Evolutionary conservation across 148 eudicot species (phyloP).

Genomic region (Fagopyrum esculentum): DNA sequence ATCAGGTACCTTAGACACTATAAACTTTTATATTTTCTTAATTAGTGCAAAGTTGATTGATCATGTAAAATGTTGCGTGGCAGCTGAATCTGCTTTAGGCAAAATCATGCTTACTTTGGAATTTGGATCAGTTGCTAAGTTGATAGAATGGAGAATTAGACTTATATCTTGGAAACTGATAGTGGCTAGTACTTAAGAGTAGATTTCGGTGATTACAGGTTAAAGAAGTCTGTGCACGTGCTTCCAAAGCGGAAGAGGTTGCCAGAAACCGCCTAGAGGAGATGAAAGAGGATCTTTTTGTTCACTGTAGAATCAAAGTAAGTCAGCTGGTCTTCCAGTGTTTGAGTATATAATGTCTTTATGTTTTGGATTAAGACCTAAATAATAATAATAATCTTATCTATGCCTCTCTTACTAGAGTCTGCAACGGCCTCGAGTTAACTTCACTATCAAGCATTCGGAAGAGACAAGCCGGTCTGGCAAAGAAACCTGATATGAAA

Average conservation of each 20-base stretch:
- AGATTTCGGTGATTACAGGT: slow-evolving; percentile 26
- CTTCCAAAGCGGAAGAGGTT: slow-evolving; percentile 30
- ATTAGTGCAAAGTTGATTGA: neutral
- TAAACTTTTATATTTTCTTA: neutral
- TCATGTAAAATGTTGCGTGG: neutral
- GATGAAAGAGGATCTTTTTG: slow-evolving; percentile 47
- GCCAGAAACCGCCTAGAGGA: slow-evolving; percentile 31
- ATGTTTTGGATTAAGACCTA: neutral
- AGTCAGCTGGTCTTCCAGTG: neutral
- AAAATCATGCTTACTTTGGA: neutral
- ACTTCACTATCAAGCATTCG: slow-evolving; percentile 28
- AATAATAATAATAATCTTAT: neutral
- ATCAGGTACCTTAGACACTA: slow-evolving; percentile 29
- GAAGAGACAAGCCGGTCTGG: slow-evolving; percentile 3
- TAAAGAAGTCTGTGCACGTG: slow-evolving; percentile 35
- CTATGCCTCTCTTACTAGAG: slow-evolving; percentile 24
- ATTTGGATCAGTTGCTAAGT: neutral
- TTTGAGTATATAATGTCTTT: neutral
- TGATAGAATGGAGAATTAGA: neutral
- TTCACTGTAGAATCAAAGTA: slow-evolving; percentile 57
- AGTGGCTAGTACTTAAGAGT: neutral
- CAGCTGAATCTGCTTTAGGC: neutral
- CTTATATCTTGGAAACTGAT: neutral
- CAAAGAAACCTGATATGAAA: neutral
- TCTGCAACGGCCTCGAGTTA: slow-evolving; percentile 49